Base-by-base conservation (phyloP, 441 rosid genomes). In the Gossypium laxum region DNA sequence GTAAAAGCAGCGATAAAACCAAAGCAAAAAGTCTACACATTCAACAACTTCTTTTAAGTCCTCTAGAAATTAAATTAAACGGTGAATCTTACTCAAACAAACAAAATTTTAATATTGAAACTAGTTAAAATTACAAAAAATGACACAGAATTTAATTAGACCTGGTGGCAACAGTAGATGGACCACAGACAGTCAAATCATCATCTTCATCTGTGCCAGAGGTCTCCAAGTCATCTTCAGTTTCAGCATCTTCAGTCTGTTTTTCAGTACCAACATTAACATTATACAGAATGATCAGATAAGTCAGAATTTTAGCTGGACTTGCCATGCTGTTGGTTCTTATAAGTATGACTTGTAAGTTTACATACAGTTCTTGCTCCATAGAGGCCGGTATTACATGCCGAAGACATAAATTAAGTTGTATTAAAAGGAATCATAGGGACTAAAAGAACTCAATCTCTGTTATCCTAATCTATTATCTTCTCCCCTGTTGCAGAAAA, bases 291-390 rank as follows among this genome's bases (percentile, higher is more conserved):
- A 75, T 24, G 83, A 82, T 70, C 82, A 78, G 72, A 66, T n/a
- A 57, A 80, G 26, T 59, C 75, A 77, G 69, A 83, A 79, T 77
- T 80, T 85, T 67, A 86, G 91, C 81, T 95, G 98, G 98, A 86
- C 75, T 60, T 92, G 96, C 78, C 92, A 89, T 77, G 86, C 97
- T 45, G 92, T 91, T 71, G 99, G 96, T 72, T 88, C 99, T 68
- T 92, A 91, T 43, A 91, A 87, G 99, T 95, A 91, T 77, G 81
- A 57, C 32, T 58, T 70, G 67, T 75, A 48, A 32, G 28, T 72
- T 71, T 47, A 21, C 69, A 19, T 41, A 1, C 24, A 66, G 7
- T 63, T 26, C 7, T 7, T 66, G 57, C 32, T 1, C 22, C 57
- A 7, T 19, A 6, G 3, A 45, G 21, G 8, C 22, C 12, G 10